These are phyloP conservation scores for Crepidotus variabilis DNA, from an alignment of 768 basidiomycete species.

Conservation along the genomic window DNA sequence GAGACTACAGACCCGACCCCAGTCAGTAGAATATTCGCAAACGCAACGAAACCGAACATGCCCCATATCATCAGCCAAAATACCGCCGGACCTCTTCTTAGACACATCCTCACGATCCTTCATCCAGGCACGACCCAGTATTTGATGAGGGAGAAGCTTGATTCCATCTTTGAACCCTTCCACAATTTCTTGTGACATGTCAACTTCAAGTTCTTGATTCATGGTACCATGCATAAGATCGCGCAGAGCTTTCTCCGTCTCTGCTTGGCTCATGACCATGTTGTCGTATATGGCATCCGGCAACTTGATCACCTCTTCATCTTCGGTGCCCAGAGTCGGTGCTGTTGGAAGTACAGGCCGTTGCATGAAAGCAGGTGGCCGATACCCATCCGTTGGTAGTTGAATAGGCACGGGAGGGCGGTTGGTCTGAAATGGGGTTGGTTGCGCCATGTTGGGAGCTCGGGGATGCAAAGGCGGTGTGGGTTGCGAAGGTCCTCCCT, in stretches of 20 bases:
- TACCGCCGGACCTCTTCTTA: constrained; percentile 78
- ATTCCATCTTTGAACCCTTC: constrained; percentile 74
- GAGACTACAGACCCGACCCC: constrained; percentile 39
- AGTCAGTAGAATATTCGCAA: constrained; percentile 2
- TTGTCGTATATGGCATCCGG: constrained; percentile 12
- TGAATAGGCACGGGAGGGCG: too few relatives aligned
- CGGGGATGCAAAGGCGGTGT: too few relatives aligned
- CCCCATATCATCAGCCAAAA: constrained; percentile 93
- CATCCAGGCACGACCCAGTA: constrained; percentile 88
- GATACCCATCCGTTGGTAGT: constrained; percentile 29
- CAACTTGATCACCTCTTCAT: constrained; percentile 25
- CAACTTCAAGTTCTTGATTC: constrained; percentile 50
- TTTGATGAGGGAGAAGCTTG: constrained; percentile 80
- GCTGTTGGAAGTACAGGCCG: constrained; percentile 10
- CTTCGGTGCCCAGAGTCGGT: constrained; percentile 6
- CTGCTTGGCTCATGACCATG: constrained; percentile 26
- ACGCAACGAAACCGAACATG: constrained; percentile 23
- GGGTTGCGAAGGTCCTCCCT: constrained; percentile 8
- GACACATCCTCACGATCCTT: constrained; percentile 62
- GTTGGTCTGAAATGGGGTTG: too few relatives aligned
- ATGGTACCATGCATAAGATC: constrained; percentile 71
- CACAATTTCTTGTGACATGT: constrained; percentile 67
- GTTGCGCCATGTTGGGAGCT: too few relatives aligned
- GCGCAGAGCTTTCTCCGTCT: constrained; percentile 75
- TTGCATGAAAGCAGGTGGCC: constrained; percentile 6